Evolutionary conservation across 2,329 filamentous ascomycete species (phyloP), one percentile per base, ranked within the genome.

Genomic region (Chaetomiaceae sp.): DNA sequence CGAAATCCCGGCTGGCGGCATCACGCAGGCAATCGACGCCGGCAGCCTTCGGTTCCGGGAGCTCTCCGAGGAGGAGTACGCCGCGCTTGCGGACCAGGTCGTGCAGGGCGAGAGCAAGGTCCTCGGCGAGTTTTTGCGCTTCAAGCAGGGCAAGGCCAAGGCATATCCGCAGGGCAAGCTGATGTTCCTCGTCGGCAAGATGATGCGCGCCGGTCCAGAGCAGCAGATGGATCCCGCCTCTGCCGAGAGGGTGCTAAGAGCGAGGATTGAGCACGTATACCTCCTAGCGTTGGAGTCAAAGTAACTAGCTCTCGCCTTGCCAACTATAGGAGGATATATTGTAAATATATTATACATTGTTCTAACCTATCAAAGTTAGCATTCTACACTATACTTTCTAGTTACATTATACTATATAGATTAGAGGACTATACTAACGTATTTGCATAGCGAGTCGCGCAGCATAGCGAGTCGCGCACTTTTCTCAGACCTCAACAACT

Each of bases 151-250:
- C 20, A 61, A 60, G 51, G 53, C 27, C 27, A 70, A 69, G 47
- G 59, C 50, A 0, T 80, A 76, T 54, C 80, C 80, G 0, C 72
- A 78, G 53, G 80, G 81, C 0, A 83, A 82, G 67, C 72, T 83
- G 42, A 82, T 82, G 79, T 83, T 76, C 59, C 69, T 83, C 2
- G 75, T 83, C 5, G 81, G 81, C 19, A 80, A 76, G 66, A 79
- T 84, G 76, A 77, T 84, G 69, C 71, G 73, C 4, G 61, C 74
- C 1, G 81, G 80, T 0, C 72, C 74, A 3, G 74, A 80, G 40
- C 78, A 81, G 63, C 70, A 77, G 25, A 81, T 82, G 54, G 75
- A 82, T 48, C 80, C 81, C 1, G 67, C 67, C 22, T 75, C 68
- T 25, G 80, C 79, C 0, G 76, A 82, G 66, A 67, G 61, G 14